Conservation (phyloP, 768 basidiomycete genomes). For the Tylopilus sp. region DNA sequence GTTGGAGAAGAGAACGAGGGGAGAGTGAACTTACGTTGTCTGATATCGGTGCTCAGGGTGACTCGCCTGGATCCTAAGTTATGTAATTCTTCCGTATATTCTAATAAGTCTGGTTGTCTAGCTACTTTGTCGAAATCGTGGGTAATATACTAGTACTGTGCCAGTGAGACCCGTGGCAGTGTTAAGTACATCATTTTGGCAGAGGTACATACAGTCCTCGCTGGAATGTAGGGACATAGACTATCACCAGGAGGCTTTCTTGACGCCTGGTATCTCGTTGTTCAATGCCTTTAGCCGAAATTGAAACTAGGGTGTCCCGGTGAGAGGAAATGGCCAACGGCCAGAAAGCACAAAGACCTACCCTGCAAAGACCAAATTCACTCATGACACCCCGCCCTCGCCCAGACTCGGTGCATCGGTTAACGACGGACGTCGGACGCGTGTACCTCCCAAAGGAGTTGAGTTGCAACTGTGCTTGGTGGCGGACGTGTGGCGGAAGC, state of each 20-base stretch:
- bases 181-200: background rate
- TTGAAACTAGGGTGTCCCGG: slow-evolving; percentile 60
- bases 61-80: slow-evolving; percentile 25
- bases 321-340: background rate
- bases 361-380: slow-evolving; percentile 84
- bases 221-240: background rate
- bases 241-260: slow-evolving; percentile 85
- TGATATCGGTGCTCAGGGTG: slow-evolving; percentile 44
- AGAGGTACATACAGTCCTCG: background rate
- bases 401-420: slow-evolving; percentile 83
- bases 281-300: slow-evolving; percentile 82
- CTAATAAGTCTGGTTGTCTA: background rate
- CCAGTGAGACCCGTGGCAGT: too few species aligned
- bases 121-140: background rate
- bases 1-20: slow-evolving; percentile 85
- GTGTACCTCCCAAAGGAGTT: slow-evolving; percentile 84
- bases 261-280: slow-evolving; percentile 83
- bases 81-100: slow-evolving; percentile 9
- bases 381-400: slow-evolving; percentile 84
- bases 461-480: slow-evolving; percentile 91
- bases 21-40: slow-evolving; percentile 63
- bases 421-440: slow-evolving; percentile 84
- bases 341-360: slow-evolving; percentile 30
- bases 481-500: slow-evolving; percentile 83
- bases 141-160: slow-evolving; percentile 9